phyloP scores from a whole-genome alignment of 306 rosid species.

The Gynostemma pentaphyllum region DNA sequence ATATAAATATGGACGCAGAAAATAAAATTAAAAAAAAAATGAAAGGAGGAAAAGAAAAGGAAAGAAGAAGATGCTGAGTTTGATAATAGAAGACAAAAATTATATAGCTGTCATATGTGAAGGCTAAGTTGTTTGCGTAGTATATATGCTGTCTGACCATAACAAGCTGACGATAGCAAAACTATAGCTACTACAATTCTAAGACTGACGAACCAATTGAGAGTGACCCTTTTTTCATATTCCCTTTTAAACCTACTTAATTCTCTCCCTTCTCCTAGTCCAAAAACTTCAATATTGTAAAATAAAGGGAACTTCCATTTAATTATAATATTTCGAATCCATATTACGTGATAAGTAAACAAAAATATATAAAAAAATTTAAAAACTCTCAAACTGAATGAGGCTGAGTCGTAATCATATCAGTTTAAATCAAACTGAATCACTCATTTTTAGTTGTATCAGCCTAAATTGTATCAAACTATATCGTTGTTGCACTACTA shows the following conservation, averaged over 20 bases:
- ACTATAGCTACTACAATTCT: slow-evolving; percentile 21
- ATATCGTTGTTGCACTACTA: too few relatives aligned
- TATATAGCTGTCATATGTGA: slow-evolving; percentile 31
- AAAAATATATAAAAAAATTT: too few relatives aligned
- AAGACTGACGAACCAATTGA: slow-evolving; percentile 17
- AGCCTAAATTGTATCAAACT: too few relatives aligned
- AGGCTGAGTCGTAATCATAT: too few relatives aligned
- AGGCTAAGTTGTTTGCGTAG: slow-evolving; percentile 12
- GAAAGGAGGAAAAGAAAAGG: neutral
- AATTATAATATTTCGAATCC: too few relatives aligned
- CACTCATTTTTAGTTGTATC: too few relatives aligned
- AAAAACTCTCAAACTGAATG: too few relatives aligned
- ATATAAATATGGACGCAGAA: too few relatives aligned
- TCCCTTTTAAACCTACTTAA: neutral
- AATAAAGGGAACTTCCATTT: too few relatives aligned
- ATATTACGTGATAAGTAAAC: too few relatives aligned
- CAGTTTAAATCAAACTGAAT: too few relatives aligned
- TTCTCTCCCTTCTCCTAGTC: neutral
- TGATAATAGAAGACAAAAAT: slow-evolving; percentile 21
- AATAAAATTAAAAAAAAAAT: neutral
- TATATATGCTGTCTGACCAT: slow-evolving; percentile 8
- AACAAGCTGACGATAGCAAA: slow-evolving; percentile 18
- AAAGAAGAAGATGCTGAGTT: slow-evolving; percentile 7
- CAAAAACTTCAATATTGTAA: too few relatives aligned
- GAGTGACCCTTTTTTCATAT: slow-evolving; percentile 21